phyloP scores from a whole-genome alignment of 306 rosid species.

The Rubus parviflorus region DNA sequence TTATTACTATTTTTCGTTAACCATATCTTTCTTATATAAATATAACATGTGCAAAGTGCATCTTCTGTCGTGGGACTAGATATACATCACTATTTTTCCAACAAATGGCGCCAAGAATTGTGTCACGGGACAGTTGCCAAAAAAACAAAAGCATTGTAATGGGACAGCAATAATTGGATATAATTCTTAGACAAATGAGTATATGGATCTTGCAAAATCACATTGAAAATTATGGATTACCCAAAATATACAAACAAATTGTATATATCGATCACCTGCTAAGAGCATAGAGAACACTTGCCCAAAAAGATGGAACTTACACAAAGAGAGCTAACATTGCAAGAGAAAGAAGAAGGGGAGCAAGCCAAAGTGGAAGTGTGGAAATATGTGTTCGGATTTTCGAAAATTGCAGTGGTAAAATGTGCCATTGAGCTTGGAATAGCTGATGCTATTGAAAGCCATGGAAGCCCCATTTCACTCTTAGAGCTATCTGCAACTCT shows the following conservation, averaged over 20 bases:
- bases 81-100: too few species aligned
- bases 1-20: too few species aligned
- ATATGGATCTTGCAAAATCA: not conserved
- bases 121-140: too few species aligned
- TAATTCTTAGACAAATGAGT: too few species aligned
- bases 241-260: too few species aligned
- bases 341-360: slow-evolving; percentile 32
- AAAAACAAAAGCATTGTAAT: too few species aligned
- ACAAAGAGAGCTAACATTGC: not conserved
- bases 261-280: not conserved
- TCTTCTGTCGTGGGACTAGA: too few species aligned
- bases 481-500: slow-evolving; percentile 45
- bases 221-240: not conserved
- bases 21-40: too few species aligned
- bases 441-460: slow-evolving; percentile 59
- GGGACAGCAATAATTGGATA: slow-evolving; percentile 47
- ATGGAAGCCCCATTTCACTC: slow-evolving; percentile 51
- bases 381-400: slow-evolving; percentile 57
- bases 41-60: too few species aligned
- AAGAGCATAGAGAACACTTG: not conserved
- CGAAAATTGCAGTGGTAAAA: slow-evolving; percentile 55
- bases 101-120: too few species aligned
- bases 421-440: slow-evolving; percentile 69
- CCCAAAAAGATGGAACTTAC: not conserved
- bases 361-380: slow-evolving; percentile 39